These are phyloP conservation scores for Thelonectria discophora DNA, from an alignment of 2,329 filamentous ascomycete species.

Conservation along the genomic window DNA sequence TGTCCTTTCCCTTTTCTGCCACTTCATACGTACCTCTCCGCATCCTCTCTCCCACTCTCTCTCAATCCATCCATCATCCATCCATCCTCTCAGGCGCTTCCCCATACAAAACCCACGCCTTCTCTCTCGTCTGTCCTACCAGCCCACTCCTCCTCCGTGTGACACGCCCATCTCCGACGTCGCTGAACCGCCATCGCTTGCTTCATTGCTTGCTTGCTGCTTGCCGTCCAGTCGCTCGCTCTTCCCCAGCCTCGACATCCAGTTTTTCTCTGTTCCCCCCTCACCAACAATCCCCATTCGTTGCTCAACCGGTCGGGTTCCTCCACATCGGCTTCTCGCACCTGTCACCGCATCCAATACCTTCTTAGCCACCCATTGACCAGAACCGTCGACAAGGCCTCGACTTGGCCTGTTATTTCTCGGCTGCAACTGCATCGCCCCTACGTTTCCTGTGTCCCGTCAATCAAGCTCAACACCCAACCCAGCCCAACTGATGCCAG, in stretches of 20 bases:
- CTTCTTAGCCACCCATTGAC: slow-evolving; percentile 31
- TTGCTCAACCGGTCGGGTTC: slow-evolving; percentile 18
- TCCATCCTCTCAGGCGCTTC: background rate
- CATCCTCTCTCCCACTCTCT: too few species aligned
- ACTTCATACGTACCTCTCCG: background rate
- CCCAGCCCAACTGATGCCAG: slow-evolving; percentile 51
- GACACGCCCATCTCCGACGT: slow-evolving; percentile 40
- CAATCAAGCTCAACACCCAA: slow-evolving; percentile 24
- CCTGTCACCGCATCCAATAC: slow-evolving; percentile 15
- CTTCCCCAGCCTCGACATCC: slow-evolving; percentile 22
- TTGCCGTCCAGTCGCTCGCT: slow-evolving; percentile 22
- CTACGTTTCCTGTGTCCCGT: slow-evolving; percentile 9
- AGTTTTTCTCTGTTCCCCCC: slow-evolving; percentile 2
- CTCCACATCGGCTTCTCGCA: slow-evolving; percentile 34
- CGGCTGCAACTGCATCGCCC: slow-evolving; percentile 20
- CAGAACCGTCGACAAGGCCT: slow-evolving; percentile 30
- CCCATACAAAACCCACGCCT: slow-evolving; percentile 1
- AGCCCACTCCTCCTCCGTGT: slow-evolving; percentile 31
- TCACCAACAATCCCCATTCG: slow-evolving; percentile 26
- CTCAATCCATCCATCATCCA: too few species aligned
- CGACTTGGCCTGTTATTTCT: slow-evolving; percentile 27
- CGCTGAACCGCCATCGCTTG: slow-evolving; percentile 31
- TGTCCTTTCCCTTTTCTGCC: background rate
- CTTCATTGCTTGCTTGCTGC: slow-evolving; percentile 20
- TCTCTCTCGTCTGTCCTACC: slow-evolving; percentile 30